These are phyloP conservation scores for Fusarium penzigii DNA, from an alignment of 2,329 filamentous ascomycete genomes.

Conservation along the genomic window DNA sequence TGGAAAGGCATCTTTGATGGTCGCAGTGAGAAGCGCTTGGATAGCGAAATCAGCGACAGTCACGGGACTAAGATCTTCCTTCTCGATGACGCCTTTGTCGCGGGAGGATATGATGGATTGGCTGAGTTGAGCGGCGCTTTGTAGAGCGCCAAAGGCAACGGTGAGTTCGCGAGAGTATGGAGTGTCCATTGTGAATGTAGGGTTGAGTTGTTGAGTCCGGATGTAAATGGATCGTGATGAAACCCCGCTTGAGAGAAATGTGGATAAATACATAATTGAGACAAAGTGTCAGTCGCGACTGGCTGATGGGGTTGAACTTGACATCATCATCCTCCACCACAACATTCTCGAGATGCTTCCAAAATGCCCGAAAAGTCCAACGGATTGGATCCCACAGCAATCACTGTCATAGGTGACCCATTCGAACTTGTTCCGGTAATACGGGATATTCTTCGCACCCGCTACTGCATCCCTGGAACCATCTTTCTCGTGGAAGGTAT, in stretches of 20 bases:
- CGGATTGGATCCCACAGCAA: conserved; percentile 29
- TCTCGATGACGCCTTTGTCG: conserved; percentile 53
- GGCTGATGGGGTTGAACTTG: neutral
- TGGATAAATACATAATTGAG: conserved; percentile 28
- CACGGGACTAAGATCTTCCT: conserved; percentile 57
- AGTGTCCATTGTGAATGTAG: conserved; percentile 40
- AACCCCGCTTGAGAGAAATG: conserved; percentile 27
- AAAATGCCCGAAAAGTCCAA: neutral
- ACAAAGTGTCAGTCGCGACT: no score
- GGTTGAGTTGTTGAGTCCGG: conserved; percentile 5
- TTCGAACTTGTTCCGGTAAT: conserved; percentile 44
- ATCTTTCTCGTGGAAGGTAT: conserved; percentile 52
- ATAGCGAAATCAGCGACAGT: conserved; percentile 62
- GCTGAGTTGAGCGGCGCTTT: conserved; percentile 50
- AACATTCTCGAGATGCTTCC: neutral
- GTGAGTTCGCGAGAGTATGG: conserved; percentile 44
- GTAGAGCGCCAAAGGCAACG: conserved; percentile 44
- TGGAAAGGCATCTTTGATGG: conserved; percentile 52
- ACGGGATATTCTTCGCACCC: conserved; percentile 49
- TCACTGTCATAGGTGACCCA: conserved; percentile 25
- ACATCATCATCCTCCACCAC: conserved; percentile 6
- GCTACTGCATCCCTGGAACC: conserved; percentile 48
- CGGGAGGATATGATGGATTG: conserved; percentile 47
- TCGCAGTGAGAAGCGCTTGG: conserved; percentile 55
- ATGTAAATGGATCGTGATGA: neutral